These are phyloP conservation scores for Venturia aucupariae DNA, from an alignment of 2,329 filamentous ascomycete genomes.

Conservation along the genomic window DNA sequence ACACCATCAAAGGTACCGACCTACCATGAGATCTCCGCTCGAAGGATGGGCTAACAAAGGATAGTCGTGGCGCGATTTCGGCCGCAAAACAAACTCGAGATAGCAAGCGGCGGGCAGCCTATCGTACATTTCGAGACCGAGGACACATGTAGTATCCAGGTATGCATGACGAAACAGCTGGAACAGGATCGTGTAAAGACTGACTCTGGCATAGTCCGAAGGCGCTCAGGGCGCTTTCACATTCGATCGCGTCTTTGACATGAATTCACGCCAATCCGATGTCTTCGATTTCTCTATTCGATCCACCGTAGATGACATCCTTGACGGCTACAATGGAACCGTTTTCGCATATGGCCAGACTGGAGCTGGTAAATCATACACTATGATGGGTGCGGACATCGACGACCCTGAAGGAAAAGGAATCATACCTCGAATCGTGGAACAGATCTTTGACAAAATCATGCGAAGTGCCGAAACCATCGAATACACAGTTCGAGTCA, in stretches of 20 bases:
- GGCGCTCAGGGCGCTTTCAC: slow-evolving; percentile 77
- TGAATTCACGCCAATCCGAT: slow-evolving; percentile 80
- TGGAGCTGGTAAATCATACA: slow-evolving; percentile 96
- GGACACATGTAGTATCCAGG: slow-evolving; percentile 79
- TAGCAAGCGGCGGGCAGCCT: slow-evolving; percentile 80
- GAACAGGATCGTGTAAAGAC: neutral
- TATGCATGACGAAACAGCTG: slow-evolving; percentile 37
- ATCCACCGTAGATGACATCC: slow-evolving; percentile 90
- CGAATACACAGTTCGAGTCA: slow-evolving; percentile 96
- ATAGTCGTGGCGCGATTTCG: slow-evolving; percentile 94
- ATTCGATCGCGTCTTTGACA: slow-evolving; percentile 95
- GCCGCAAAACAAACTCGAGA: slow-evolving; percentile 91
- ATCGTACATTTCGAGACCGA: slow-evolving; percentile 83
- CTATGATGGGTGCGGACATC: slow-evolving; percentile 96
- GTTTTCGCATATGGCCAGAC: slow-evolving; percentile 99
- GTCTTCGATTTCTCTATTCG: slow-evolving; percentile 98
- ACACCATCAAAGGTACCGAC: slow-evolving; percentile 36
- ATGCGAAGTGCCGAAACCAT: slow-evolving; percentile 85
- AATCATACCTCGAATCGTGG: slow-evolving; percentile 92
- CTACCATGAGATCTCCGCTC: neutral
- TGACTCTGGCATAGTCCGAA: slow-evolving; percentile 51
- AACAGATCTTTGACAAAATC: slow-evolving; percentile 96
- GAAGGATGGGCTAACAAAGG: slow-evolving; percentile 27
- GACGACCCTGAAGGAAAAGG: slow-evolving; percentile 80
- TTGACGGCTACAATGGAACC: slow-evolving; percentile 98